Percentiles rank a stretch among this genome's conserved stretches.
These are phyloP conservation scores for Vachellia collinsii DNA, from an alignment of 306 rosid species.

Conservation along the genomic window DNA sequence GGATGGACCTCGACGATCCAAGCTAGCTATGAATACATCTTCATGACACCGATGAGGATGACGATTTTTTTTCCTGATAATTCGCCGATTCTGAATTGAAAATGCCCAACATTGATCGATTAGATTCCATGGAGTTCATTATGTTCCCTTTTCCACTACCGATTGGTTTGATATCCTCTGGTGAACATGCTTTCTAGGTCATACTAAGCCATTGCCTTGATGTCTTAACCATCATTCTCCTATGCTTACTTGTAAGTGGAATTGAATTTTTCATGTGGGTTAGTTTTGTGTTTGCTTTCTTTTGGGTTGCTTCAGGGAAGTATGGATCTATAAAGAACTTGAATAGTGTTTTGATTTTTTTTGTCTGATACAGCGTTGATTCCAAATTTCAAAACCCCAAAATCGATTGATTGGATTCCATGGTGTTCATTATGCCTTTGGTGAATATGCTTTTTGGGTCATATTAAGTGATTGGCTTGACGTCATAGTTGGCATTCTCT, in stretches of 20 bases:
- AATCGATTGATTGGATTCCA: too few species aligned
- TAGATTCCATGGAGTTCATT: slow-evolving; percentile 38
- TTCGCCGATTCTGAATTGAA: background rate
- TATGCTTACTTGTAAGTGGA: background rate
- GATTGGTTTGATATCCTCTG: background rate
- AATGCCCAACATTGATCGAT: background rate
- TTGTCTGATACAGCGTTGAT: too few species aligned
- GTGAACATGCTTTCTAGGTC: background rate
- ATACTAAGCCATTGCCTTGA: background rate
- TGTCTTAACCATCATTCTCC: background rate
- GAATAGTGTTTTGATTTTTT: background rate
- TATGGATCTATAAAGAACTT: background rate
- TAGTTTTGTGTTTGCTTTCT: too few species aligned
- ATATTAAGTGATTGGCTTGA: too few species aligned
- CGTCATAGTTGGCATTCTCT: too few species aligned
- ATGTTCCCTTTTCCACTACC: slow-evolving; percentile 8
- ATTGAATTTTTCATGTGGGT: background rate
- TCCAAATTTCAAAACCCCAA: too few species aligned
- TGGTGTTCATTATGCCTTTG: too few species aligned
- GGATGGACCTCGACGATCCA: background rate
- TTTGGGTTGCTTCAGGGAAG: background rate
- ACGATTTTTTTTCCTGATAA: background rate
- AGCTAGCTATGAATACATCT: background rate
- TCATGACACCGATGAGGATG: background rate
- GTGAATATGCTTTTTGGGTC: too few species aligned